phyloP scores from a whole-genome alignment of 2,329 filamentous ascomycete genomes.

The Metarhizium robertsii region DNA sequence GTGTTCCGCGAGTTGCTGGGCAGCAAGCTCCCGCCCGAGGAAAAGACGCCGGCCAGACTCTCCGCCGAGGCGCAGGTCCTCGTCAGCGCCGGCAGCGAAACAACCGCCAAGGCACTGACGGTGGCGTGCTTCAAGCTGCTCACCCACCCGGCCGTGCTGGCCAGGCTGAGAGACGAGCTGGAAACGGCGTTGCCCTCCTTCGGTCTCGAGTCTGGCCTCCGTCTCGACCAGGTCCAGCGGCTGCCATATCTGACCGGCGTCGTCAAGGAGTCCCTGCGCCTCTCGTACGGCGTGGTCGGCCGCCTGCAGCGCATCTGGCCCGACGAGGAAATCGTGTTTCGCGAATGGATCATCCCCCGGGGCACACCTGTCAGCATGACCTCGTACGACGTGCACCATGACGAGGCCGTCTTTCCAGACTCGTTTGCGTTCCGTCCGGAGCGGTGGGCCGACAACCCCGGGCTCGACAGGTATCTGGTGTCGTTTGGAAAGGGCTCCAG shows the following conservation, averaged over 20 bases:
- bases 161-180: background rate
- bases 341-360: background rate
- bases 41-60: background rate
- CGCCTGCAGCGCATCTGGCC: background rate
- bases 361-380: conserved; percentile 2
- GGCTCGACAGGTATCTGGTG: background rate
- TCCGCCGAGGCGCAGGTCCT: background rate
- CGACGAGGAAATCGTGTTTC: background rate
- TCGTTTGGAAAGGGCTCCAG: too few relatives aligned
- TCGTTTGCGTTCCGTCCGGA: conserved; percentile 1
- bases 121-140: background rate
- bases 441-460: background rate
- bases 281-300: background rate
- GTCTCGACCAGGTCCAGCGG: too few relatives aligned
- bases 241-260: background rate
- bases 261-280: background rate
- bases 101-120: background rate
- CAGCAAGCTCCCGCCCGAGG: background rate
- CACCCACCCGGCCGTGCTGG: background rate
- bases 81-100: background rate
- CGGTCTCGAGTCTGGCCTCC: background rate
- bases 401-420: conserved; percentile 4
- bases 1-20: background rate
- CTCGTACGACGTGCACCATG: background rate
- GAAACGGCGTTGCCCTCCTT: too few relatives aligned